Conservation (phyloP, 495 filamentous ascomycete species). For the Aspergillus homomorphus region DNA sequence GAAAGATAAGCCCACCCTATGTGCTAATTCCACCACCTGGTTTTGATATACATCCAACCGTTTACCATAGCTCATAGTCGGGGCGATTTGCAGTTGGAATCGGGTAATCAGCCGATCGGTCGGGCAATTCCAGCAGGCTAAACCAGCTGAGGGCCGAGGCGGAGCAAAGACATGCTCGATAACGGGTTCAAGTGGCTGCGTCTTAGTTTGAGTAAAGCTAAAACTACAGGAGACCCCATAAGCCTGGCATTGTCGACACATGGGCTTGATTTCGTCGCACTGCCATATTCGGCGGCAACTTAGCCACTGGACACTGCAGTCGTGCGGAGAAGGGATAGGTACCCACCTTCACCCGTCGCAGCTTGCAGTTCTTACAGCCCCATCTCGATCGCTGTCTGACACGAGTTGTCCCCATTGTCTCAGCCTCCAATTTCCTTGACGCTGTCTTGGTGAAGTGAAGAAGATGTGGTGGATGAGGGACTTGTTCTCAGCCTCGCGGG, state of each 20-base stretch:
- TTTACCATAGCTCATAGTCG: background rate
- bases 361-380: slow-evolving; percentile 5
- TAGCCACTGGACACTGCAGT: background rate
- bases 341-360: slow-evolving; percentile 3
- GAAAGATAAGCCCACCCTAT: background rate
- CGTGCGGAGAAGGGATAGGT: background rate
- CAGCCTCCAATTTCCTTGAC: background rate
- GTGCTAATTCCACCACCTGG: background rate
- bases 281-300: background rate
- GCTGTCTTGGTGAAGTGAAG: background rate
- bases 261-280: slow-evolving; percentile 1
- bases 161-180: background rate
- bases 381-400: background rate
- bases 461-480: background rate
- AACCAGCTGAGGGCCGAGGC: background rate
- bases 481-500: background rate
- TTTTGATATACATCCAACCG: background rate
- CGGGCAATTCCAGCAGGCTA: background rate
- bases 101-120: background rate
- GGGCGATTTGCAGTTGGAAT: background rate
- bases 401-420: background rate
- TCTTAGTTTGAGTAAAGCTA: background rate
- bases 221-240: background rate
- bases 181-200: background rate
- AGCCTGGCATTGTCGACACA: background rate